phyloP scores from a whole-genome alignment of 148 eudicot species.

The Tetragonia tetragonoides region DNA sequence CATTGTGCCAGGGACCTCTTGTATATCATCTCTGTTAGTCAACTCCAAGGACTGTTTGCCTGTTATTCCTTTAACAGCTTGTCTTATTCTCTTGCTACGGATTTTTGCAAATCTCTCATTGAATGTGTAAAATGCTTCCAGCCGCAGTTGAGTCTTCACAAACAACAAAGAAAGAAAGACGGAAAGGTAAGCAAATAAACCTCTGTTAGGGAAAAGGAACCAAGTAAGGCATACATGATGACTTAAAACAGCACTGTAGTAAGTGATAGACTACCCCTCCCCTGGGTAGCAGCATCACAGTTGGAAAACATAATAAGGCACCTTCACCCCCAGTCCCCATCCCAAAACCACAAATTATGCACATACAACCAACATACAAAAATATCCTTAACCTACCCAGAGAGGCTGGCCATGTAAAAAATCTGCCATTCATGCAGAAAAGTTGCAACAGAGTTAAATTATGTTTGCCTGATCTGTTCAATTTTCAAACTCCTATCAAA shows the following conservation, averaged over 20 bases:
- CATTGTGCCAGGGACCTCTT: conserved; percentile 31
- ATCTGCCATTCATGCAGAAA: too few relatives aligned
- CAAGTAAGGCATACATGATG: background rate
- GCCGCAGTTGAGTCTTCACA: conserved; percentile 80
- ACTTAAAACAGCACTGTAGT: background rate
- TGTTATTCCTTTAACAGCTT: conserved; percentile 75
- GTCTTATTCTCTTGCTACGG: conserved; percentile 83
- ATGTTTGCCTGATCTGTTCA: background rate
- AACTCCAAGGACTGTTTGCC: conserved; percentile 44
- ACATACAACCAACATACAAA: too few relatives aligned
- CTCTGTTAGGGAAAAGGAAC: too few relatives aligned
- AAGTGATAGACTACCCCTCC: background rate
- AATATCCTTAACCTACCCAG: too few relatives aligned
- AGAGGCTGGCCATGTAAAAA: too few relatives aligned
- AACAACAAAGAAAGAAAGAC: conserved; percentile 24
- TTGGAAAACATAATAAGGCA: too few relatives aligned
- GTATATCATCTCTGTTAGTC: conserved; percentile 32
- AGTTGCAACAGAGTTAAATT: background rate
- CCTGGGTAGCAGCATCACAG: too few relatives aligned
- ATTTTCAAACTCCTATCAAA: background rate
- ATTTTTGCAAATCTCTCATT: conserved; percentile 96
- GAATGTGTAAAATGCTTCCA: conserved; percentile 97
- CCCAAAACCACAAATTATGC: too few relatives aligned
- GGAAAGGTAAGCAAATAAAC: background rate
- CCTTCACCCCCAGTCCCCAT: too few relatives aligned